These are phyloP conservation scores for Collybiopsis luxurians DNA, from an alignment of 768 basidiomycete species.

Conservation along the genomic window DNA sequence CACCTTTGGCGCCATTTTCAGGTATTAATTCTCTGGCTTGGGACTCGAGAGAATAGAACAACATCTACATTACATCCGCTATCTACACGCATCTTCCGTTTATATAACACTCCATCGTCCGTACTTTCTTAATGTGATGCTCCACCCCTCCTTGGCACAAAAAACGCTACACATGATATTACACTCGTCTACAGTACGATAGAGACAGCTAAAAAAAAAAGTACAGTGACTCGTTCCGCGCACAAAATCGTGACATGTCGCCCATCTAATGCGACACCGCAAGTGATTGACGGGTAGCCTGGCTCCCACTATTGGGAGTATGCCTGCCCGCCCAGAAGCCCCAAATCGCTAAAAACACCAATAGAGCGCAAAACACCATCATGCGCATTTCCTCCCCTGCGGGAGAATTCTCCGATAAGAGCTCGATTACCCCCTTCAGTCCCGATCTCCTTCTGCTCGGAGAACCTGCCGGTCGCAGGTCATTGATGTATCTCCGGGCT, in stretches of 20 bases:
- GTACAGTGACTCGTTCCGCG: too few species aligned
- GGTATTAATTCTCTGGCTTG: background rate
- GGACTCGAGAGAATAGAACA: background rate
- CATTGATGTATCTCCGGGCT: conserved; percentile 35
- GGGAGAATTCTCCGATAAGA: conserved; percentile 54
- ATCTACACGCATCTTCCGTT: too few species aligned
- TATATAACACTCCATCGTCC: too few species aligned
- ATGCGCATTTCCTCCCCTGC: conserved; percentile 71
- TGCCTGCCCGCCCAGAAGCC: conserved; percentile 29
- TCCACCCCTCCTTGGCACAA: too few species aligned
- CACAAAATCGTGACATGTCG: too few species aligned
- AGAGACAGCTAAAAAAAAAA: too few species aligned
- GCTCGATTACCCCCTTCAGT: conserved; percentile 35
- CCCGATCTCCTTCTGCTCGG: conserved; percentile 37
- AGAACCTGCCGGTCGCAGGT: conserved; percentile 37
- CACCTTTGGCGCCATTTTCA: background rate
- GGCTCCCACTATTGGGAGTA: background rate
- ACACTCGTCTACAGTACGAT: too few species aligned
- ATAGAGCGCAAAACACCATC: conserved; percentile 49
- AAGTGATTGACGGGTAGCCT: background rate
- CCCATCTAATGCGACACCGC: too few species aligned
- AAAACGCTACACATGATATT: too few species aligned
- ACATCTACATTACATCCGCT: background rate
- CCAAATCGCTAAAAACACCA: conserved; percentile 50
- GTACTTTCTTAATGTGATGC: too few species aligned